Evolutionary conservation across 1,284 basidiomycete genomes (phyloP), one percentile per base, ranked within the genome.

Genomic region (Entoloma clypeatum): DNA sequence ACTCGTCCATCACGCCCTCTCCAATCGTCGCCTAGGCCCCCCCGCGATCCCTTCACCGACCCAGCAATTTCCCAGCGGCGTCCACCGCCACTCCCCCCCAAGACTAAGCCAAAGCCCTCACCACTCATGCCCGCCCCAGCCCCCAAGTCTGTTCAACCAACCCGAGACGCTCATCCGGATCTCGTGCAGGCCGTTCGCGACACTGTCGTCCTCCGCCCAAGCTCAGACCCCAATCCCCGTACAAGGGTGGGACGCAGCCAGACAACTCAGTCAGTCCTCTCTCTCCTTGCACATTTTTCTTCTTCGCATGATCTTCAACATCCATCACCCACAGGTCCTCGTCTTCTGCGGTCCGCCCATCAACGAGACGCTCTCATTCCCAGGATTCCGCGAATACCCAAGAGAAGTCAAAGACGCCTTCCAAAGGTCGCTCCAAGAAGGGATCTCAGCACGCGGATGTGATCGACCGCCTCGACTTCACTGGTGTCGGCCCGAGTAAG

Each of bases 401-500:
- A 21, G 80, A 83, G 45, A 82, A 81, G 59, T 51, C 69, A 34
- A 81, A 77, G 59, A 31, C 62, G 6, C 57, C 57, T 18, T 55
- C 52, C 27, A 76, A 77, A 55, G 56, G 69, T 44, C 69, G 71
- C 50, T 50, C 64, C 46, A 71, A 74, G 68, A 89, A 88, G 63
- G 78, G 80, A 39, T 87, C 86, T 5, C 68, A 72, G 47, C 68
- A 72, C 46, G 69, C 71, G 39, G 70, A 72, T 59, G 68, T 72
- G 34, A 72, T 74, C 55, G 70, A 74, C 63, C 63, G 68, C 36
- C 64, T 72, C 36, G 70, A 72, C 52, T 71, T 64, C 42, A 71
- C 70, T 3, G 65, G 61, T 63, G 82, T 86, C 32, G 86, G 86
- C 10, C 78, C 83, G 44, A 87, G 85, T 89, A 56, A 53, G 81